Base-by-base conservation (phyloP, 352 stramenopile species). In the Globisporangium lucens region DNA sequence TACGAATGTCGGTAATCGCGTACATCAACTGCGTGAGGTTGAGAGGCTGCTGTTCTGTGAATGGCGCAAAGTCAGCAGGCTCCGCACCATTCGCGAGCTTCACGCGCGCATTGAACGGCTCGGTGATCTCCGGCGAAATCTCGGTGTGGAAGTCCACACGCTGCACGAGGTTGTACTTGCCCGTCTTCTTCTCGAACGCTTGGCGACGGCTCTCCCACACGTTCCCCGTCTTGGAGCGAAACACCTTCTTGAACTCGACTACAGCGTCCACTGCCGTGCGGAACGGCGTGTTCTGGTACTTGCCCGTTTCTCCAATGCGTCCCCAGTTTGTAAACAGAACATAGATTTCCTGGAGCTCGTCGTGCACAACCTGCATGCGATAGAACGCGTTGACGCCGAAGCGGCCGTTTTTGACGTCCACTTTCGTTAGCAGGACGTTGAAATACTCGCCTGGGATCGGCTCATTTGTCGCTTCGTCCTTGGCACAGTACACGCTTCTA, bases 251-350 rank as follows among this genome's bases (percentile, higher is more conserved):
- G 67, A 93, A 93, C 62, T 93, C 85, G 6, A 36, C 63, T 17
- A 89, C 68, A 0, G 80, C 85, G n/a, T 89, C 80, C 0, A 73
- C 69, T 30, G 72, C 67, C 5, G 78, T 70, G 49, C 82, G 75
- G 67, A 91, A 90, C 7, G 82, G 82, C 4, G 82, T 90, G 67
- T 90, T 89, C 66, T 90, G 84, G 58, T 86, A 90, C 65, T 92
- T 90, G 49, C 83, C 83, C 9, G 62, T 71, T 56, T 90, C 83
- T 12, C 80, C 83, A 49, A 92, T 89, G 3, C 83, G 78, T 0
- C 83, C 83, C 83, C 83, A 91, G 66, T 95, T 94, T 4, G 82
- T 89, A 63, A 92, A 90, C 30, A 92, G 72, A 2, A 92, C 73
- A 64, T 78, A 90, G 8, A 90, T 79, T 13, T 76, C 75, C 65